Percentiles rank a stretch among this genome's conserved stretches.
Conservation (phyloP, 2,329 filamentous ascomycete species). For the Penicillium polonicum region DNA sequence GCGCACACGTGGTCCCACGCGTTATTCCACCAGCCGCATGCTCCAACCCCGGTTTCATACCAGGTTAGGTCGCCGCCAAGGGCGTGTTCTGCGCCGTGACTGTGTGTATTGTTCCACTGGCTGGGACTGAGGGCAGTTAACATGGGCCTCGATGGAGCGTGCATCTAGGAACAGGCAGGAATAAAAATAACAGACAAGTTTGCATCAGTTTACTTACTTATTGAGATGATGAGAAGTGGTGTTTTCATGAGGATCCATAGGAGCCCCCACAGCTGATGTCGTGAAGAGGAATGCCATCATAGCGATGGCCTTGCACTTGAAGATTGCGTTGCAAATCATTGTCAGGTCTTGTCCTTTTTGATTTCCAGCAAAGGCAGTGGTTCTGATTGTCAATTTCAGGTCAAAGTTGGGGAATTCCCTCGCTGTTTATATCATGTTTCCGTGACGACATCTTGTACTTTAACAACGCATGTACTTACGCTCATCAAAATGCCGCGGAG, state of each 20-base stretch:
- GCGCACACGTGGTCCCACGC: constrained; percentile 62
- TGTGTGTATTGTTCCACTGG: not conserved
- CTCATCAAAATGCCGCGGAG: not conserved
- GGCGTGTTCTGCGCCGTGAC: constrained; percentile 49
- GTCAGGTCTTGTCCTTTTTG: not conserved
- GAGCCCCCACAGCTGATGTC: not conserved
- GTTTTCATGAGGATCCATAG: not conserved
- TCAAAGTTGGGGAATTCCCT: not conserved
- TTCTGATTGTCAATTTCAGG: not conserved
- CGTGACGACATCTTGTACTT: too few species aligned
- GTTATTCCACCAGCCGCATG: constrained; percentile 62
- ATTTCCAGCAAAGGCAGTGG: not conserved
- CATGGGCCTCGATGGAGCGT: not conserved
- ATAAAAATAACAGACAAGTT: not conserved
- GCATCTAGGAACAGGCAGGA: not conserved
- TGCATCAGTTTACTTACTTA: not conserved
- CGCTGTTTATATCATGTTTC: not conserved
- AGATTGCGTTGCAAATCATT: not conserved
- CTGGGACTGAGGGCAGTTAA: not conserved
- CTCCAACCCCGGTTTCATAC: constrained; percentile 65
- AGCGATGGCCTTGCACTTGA: not conserved
- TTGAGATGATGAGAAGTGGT: too few species aligned
- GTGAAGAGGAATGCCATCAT: not conserved
- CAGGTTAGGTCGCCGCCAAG: constrained; percentile 65
- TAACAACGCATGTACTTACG: too few species aligned